These are phyloP conservation scores for Drechslerella stenobrocha DNA, from an alignment of 2,329 filamentous ascomycete species.

Conservation along the genomic window DNA sequence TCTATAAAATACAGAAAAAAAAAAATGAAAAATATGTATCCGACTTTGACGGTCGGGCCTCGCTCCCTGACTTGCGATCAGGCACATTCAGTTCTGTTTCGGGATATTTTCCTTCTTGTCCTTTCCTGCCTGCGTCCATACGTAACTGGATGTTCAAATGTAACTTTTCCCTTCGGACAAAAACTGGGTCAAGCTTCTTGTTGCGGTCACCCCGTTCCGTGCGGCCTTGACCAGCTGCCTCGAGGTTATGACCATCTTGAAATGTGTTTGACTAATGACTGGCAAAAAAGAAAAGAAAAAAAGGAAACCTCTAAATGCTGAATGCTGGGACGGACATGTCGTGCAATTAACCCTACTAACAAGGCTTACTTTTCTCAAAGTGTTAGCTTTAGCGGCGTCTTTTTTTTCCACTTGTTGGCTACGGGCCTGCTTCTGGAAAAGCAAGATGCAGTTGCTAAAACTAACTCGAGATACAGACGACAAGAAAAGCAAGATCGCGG, in stretches of 20 bases:
- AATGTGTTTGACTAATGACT: conserved; percentile 17
- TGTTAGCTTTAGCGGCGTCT: background rate
- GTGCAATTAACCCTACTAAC: background rate
- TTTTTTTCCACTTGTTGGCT: background rate
- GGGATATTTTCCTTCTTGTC: conserved; percentile 1
- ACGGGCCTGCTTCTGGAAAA: conserved; percentile 6
- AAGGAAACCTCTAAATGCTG: conserved; percentile 14
- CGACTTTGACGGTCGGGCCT: conserved; percentile 24
- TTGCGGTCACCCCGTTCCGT: conserved; percentile 42
- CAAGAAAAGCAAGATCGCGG: too few relatives aligned
- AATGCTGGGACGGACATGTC: conserved; percentile 28
- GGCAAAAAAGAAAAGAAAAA: conserved; percentile 5
- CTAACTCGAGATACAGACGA: background rate
- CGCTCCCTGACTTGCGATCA: conserved; percentile 44
- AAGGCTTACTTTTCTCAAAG: conserved; percentile 2
- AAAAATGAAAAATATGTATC: conserved; percentile 4
- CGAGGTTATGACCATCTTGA: conserved; percentile 25
- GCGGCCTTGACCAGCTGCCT: conserved; percentile 41
- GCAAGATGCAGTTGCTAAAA: conserved; percentile 2
- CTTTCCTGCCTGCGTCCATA: conserved; percentile 8
- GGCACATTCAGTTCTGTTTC: conserved; percentile 26
- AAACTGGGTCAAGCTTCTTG: conserved; percentile 32
- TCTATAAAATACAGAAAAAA: background rate
- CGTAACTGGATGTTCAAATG: conserved; percentile 7
- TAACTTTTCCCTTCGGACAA: conserved; percentile 7